phyloP scores from a whole-genome alignment of 2,329 filamentous ascomycete species.

The Cercospora sp. region DNA sequence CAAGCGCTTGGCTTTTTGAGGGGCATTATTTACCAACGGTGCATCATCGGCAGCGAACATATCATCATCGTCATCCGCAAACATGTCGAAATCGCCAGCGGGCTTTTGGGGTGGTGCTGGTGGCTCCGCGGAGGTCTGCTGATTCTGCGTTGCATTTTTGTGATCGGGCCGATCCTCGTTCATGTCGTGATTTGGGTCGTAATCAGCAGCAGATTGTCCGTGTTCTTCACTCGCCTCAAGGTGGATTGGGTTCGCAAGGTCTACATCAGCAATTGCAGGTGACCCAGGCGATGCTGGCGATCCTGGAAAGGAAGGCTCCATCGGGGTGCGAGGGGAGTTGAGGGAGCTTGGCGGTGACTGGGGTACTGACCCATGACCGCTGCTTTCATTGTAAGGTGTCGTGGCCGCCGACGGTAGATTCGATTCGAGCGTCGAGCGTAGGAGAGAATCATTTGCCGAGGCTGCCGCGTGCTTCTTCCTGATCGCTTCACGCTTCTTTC shows the following conservation, averaged over 20 bases:
- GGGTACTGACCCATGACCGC: slow-evolving; percentile 29
- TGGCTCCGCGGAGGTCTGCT: slow-evolving; percentile 27
- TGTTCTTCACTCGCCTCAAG: slow-evolving; percentile 54
- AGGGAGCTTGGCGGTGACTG: slow-evolving; percentile 34
- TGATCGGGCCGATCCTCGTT: slow-evolving; percentile 63
- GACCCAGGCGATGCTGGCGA: slow-evolving; percentile 44
- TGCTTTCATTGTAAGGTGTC: slow-evolving; percentile 43
- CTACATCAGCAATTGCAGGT: slow-evolving; percentile 45
- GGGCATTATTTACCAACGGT: slow-evolving; percentile 45
- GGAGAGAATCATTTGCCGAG: slow-evolving; percentile 63
- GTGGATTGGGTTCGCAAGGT: slow-evolving; percentile 40
- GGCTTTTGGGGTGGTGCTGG: slow-evolving; percentile 14
- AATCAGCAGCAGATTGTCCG: slow-evolving; percentile 87
- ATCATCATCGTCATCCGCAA: slow-evolving; percentile 66
- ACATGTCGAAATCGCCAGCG: slow-evolving; percentile 59
- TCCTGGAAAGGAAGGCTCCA: slow-evolving; percentile 30
- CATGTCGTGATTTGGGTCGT: slow-evolving; percentile 87
- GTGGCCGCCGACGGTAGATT: slow-evolving; percentile 31
- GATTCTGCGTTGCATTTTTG: slow-evolving; percentile 26
- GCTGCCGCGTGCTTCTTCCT: slow-evolving; percentile 72
- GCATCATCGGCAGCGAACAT: slow-evolving; percentile 75
- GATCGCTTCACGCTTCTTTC: slow-evolving; percentile 80
- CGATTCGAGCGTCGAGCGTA: slow-evolving; percentile 58
- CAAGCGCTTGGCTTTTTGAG: slow-evolving; percentile 59
- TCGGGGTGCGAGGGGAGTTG: slow-evolving; percentile 42